phyloP scores from a whole-genome alignment of 768 basidiomycete species.

The Termitomyces heimii region DNA sequence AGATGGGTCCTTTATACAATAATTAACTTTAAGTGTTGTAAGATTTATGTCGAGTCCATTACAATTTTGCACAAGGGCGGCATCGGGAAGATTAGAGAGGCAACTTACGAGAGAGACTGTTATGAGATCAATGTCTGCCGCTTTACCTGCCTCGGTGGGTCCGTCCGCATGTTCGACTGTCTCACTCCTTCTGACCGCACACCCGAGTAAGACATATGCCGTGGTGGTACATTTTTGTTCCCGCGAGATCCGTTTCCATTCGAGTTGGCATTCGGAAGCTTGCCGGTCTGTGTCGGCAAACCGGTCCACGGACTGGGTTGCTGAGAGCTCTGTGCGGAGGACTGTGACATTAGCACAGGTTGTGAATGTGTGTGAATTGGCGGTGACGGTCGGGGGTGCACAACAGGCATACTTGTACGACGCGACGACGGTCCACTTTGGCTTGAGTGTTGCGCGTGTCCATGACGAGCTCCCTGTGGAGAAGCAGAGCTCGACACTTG shows the following conservation, averaged over 20 bases:
- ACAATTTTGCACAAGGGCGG: neutral
- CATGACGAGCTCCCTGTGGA: slow-evolving; percentile 13
- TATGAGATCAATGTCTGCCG: slow-evolving; percentile 10
- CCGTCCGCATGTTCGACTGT: slow-evolving; percentile 6
- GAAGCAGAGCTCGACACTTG: slow-evolving; percentile 4
- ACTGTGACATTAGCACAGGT: slow-evolving; percentile 17
- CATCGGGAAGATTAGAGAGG: neutral
- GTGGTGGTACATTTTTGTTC: slow-evolving; percentile 4
- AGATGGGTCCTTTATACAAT: neutral
- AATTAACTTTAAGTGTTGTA: neutral
- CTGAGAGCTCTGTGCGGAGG: slow-evolving; percentile 21
- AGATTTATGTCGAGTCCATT: slow-evolving; percentile 7
- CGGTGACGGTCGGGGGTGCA: slow-evolving; percentile 12
- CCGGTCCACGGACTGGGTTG: slow-evolving; percentile 38
- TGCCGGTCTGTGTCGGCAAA: slow-evolving; percentile 28
- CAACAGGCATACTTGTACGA: slow-evolving; percentile 16
- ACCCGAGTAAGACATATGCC: slow-evolving; percentile 9
- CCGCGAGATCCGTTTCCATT: slow-evolving; percentile 4
- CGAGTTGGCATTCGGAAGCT: slow-evolving; percentile 15
- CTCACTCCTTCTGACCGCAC: slow-evolving; percentile 8
- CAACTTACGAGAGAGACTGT: neutral
- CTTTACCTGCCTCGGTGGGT: slow-evolving; percentile 9
- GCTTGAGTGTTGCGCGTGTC: slow-evolving; percentile 4
- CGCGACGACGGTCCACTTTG: slow-evolving; percentile 14
- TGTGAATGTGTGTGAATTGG: slow-evolving; percentile 21